These are phyloP conservation scores for Gleditsia sinensis DNA, from an alignment of 306 rosid species.

Conservation along the genomic window DNA sequence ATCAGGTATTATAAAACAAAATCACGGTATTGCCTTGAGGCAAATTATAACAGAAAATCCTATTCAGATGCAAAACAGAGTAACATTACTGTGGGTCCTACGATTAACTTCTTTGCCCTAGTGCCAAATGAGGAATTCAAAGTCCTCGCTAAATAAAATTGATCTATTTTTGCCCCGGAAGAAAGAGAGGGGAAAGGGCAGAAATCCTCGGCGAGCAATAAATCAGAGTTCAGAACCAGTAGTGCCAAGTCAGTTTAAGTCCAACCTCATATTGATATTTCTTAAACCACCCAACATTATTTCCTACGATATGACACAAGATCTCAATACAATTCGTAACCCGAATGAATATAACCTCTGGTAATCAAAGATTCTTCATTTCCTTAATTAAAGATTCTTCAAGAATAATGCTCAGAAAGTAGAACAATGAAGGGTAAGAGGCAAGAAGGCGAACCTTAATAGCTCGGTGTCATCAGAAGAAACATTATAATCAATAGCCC, in stretches of 20 bases:
- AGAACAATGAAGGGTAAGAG: background rate
- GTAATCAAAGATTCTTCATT: background rate
- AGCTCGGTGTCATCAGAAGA: conserved; percentile 59
- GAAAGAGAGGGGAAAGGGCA: background rate
- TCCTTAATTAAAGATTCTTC: background rate
- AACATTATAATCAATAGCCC: conserved; percentile 55
- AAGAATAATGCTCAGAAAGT: background rate
- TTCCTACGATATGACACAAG: background rate
- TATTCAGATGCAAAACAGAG: background rate
- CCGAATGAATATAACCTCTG: background rate
- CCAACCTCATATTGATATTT: background rate
- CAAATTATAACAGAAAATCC: background rate
- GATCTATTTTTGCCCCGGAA: background rate
- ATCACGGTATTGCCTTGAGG: background rate
- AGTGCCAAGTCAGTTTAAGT: background rate
- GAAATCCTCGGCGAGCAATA: background rate
- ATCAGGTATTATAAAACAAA: background rate
- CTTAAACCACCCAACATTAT: background rate
- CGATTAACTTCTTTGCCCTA: background rate
- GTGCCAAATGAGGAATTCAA: background rate
- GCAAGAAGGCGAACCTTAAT: conserved; percentile 46
- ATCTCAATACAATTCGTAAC: background rate
- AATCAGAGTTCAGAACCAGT: background rate
- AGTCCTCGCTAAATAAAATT: background rate
- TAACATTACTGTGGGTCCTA: background rate